Evolutionary conservation across 768 basidiomycete genomes (phyloP), one percentile per base, ranked within the genome.

Genomic region (Pisolithus microcarpus): DNA sequence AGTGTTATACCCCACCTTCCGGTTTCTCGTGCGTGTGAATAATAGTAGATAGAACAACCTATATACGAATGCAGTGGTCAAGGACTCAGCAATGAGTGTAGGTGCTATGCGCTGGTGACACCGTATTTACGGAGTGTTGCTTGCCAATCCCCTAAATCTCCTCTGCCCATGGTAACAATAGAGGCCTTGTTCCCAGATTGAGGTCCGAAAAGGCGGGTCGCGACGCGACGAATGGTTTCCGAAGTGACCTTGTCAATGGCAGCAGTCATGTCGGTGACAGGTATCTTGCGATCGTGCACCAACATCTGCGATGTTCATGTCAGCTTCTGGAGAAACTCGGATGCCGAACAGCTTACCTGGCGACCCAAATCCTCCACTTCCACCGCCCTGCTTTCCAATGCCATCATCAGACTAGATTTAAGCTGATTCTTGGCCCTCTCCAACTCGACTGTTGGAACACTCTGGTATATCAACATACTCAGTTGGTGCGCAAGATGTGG

Each of bases 371-470:
- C 90, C 62, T 91, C 89, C 8, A 93, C 89, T 60, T 85, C 86
- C 5, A 91, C 78, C 13, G 87, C 78, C 30, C 87, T 72, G 61
- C 88, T 91, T 70, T 96, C 93, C 42, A 97, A 69, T 2, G 91
- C 89, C 95, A 98, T 98, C 74, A 92, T 88, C 55, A 98, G 70
- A 45, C 83, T 86, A 21, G 85, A 87, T 67, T 91, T 91, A 55
- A 98, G 81, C 75, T 97, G 94, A 62, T 97, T 97, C 74, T 93
- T 93, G 37, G 95, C 94, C 52, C 95, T 76, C 51, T 73, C 73
- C 31, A 98, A 78, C 66, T 98, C 95, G 11, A 61, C 66, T 42
- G 75, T 69, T 4, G 84, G 81, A 18, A 87, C 76, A 13, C 76
- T 73, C 11, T 80, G 75, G 66, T 91, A 84, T 48, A 91, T 75